These are phyloP conservation scores for Raddia guianensis DNA, from an alignment of 176 grass and related monocot genomes.

Conservation along the genomic window DNA sequence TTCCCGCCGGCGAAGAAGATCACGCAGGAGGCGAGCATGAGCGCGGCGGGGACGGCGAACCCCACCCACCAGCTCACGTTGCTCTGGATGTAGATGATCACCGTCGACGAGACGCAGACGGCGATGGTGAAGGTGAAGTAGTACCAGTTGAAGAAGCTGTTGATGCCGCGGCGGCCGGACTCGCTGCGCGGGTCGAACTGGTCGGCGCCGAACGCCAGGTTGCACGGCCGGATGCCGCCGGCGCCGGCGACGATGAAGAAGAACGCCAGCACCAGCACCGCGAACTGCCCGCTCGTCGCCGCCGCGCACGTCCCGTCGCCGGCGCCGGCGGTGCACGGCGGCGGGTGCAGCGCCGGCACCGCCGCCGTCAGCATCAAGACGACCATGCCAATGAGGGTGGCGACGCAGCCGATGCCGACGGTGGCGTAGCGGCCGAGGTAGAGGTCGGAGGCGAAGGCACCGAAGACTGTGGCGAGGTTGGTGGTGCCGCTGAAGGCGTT, in stretches of 20 bases:
- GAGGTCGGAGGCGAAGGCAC: constrained; percentile 62
- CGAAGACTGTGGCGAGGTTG: constrained; percentile 67
- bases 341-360: constrained; percentile 51
- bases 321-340: constrained; percentile 5
- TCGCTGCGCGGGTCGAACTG: constrained; percentile 73
- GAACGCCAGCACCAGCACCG: constrained; percentile 54
- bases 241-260: constrained; percentile 59
- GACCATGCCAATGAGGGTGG: constrained; percentile 58
- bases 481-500: constrained; percentile 63
- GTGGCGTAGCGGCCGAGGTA: constrained; percentile 66
- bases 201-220: constrained; percentile 78
- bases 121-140: constrained; percentile 80
- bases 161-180: constrained; percentile 58
- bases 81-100: constrained; percentile 85
- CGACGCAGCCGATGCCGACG: constrained; percentile 42
- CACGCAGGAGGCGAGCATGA: constrained; percentile 60
- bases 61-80: constrained; percentile 69
- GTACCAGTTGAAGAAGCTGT: constrained; percentile 97
- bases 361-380: constrained; percentile 63
- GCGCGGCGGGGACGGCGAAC: constrained; percentile 58
- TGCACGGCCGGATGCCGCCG: constrained; percentile 82
- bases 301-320: constrained; percentile 16
- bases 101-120: constrained; percentile 57
- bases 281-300: constrained; percentile 34
- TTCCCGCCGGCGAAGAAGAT: constrained; percentile 64